Conservation (phyloP, 805 yeast species). For the Maudiozyma pseudohumilis region DNA sequence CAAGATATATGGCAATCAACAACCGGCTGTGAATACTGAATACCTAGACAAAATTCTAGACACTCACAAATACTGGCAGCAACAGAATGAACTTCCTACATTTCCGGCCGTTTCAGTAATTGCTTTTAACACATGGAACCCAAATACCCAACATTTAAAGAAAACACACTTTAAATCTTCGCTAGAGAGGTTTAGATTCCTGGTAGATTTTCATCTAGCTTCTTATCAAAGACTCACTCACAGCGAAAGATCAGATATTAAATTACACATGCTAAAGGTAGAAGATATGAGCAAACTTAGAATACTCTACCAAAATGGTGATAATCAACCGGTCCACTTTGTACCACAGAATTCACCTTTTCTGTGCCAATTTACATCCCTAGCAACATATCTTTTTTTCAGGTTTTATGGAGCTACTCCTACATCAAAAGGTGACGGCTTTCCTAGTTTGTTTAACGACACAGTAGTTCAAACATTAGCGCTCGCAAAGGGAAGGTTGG, state of each 20-base stretch:
- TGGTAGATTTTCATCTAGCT: slow-evolving; percentile 26
- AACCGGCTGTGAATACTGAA: slow-evolving; percentile 11
- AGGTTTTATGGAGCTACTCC: slow-evolving; percentile 25
- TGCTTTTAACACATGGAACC: slow-evolving; percentile 26
- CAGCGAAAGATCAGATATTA: slow-evolving; percentile 18
- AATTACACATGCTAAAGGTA: slow-evolving; percentile 12
- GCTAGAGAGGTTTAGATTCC: slow-evolving; percentile 21
- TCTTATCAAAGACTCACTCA: slow-evolving; percentile 17
- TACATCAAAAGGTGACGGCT: slow-evolving; percentile 23
- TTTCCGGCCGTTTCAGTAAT: slow-evolving; percentile 7
- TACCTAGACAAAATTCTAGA: slow-evolving; percentile 17
- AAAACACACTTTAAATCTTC: slow-evolving; percentile 22
- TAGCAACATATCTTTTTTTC: slow-evolving; percentile 23
- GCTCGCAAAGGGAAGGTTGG: slow-evolving; percentile 20
- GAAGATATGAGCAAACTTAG: neutral
- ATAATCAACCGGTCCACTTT: slow-evolving; percentile 12
- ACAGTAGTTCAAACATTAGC: slow-evolving; percentile 7
- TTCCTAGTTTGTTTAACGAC: slow-evolving; percentile 19
- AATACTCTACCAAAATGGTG: neutral
- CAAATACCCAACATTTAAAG: slow-evolving; percentile 15
- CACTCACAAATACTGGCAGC: slow-evolving; percentile 11
- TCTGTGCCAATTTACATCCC: slow-evolving; percentile 22
- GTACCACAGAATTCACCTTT: slow-evolving; percentile 21
- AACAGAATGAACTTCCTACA: neutral
- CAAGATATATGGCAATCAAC: slow-evolving; percentile 12